Conservation (phyloP, 768 basidiomycete genomes). For the Tricholoma sp. region DNA sequence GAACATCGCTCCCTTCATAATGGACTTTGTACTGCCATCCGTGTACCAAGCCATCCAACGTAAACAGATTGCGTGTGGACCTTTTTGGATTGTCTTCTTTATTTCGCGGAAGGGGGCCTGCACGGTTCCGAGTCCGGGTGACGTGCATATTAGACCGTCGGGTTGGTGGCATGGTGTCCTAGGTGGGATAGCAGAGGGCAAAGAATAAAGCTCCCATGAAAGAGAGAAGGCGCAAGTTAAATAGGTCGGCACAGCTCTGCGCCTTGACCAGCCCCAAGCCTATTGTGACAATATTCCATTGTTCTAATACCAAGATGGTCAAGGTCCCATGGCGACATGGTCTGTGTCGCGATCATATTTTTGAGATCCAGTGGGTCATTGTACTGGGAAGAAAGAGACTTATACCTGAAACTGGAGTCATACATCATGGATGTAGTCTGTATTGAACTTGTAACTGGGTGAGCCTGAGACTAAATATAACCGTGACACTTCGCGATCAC, state of each 20-base stretch:
- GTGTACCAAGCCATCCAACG: neutral
- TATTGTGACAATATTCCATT: neutral
- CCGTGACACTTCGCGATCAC: too few relatives aligned
- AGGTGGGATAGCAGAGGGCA: neutral
- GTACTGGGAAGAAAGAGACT: too few relatives aligned
- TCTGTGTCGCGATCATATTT: neutral
- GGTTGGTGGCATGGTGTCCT: neutral
- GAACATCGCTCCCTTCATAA: neutral
- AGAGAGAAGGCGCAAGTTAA: neutral
- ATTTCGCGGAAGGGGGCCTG: neutral
- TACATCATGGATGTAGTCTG: too few relatives aligned
- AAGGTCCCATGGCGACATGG: neutral
- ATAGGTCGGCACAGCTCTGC: neutral
- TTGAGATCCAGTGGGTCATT: neutral
- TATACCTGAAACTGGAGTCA: too few relatives aligned
- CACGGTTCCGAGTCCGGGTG: conserved; percentile 5
- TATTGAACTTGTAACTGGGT: too few relatives aligned
- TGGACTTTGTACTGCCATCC: conserved; percentile 3
- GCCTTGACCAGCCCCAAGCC: neutral
- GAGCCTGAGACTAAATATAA: too few relatives aligned
- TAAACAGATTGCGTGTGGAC: neutral
- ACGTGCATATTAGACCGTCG: neutral
- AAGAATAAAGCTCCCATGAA: neutral
- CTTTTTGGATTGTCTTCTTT: neutral
- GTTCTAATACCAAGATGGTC: neutral